phyloP scores from a whole-genome alignment of 805 yeast genomes.

The Gaillardinia entomophila region DNA sequence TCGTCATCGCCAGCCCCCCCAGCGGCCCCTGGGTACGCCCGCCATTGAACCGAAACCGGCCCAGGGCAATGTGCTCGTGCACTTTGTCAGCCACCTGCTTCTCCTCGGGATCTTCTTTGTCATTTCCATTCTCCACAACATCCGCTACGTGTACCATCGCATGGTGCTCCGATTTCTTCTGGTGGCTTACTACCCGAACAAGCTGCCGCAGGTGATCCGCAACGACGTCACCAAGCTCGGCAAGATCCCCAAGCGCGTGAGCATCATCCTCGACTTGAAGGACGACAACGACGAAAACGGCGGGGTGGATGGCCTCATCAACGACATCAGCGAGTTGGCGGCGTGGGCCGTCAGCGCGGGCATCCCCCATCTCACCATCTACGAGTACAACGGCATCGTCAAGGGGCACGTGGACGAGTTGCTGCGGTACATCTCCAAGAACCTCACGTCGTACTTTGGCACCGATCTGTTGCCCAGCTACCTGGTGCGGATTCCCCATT shows the following conservation, averaged over 20 bases:
- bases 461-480: slow-evolving; percentile 59
- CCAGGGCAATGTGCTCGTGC: no score
- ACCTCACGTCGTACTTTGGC: slow-evolving; percentile 70
- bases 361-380: slow-evolving; percentile 61
- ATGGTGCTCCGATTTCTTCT: slow-evolving; percentile 53
- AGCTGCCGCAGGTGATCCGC: slow-evolving; percentile 80
- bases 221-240: slow-evolving; percentile 68
- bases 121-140: slow-evolving; percentile 50
- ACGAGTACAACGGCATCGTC: slow-evolving; percentile 68
- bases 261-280: slow-evolving; percentile 69
- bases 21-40: no score
- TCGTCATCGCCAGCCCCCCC: no score
- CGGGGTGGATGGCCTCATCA: slow-evolving; percentile 76
- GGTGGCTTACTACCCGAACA: slow-evolving; percentile 56
- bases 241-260: slow-evolving; percentile 74
- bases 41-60: no score
- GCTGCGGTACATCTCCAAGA: slow-evolving; percentile 49
- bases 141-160: slow-evolving; percentile 47
- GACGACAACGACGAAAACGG: slow-evolving; percentile 83
- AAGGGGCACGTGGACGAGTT: slow-evolving; percentile 38
- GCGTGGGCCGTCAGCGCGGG: slow-evolving; percentile 95
- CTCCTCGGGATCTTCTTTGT: slow-evolving; percentile 44
- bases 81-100: not conserved
- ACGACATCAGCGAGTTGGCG: slow-evolving; percentile 67
- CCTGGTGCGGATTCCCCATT: slow-evolving; percentile 62